Conservation (phyloP, 805 yeast genomes). For the Blastobotrys chiropterorum region DNA sequence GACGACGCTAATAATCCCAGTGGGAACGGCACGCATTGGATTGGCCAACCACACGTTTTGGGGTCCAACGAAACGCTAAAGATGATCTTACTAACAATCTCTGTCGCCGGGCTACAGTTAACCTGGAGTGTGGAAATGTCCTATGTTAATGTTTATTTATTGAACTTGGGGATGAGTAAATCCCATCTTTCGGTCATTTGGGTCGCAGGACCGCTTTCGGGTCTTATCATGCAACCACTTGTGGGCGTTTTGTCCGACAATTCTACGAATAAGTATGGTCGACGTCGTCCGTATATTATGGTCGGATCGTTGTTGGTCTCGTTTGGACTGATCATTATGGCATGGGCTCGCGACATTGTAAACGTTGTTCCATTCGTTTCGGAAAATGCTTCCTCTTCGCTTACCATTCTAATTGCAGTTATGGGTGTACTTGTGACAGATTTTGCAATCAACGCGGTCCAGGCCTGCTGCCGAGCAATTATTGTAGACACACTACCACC, state of each 20-base stretch:
- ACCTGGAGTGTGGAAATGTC: constrained; percentile 67
- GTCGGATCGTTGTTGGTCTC: constrained; percentile 47
- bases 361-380: constrained; percentile 22
- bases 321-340: constrained; percentile 39
- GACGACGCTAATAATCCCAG: not conserved
- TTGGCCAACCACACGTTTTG: not conserved
- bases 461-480: constrained; percentile 58
- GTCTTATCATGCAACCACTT: constrained; percentile 58
- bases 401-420: constrained; percentile 41
- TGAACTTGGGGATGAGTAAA: constrained; percentile 54
- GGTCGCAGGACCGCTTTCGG: constrained; percentile 67
- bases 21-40: not conserved
- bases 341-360: constrained; percentile 40
- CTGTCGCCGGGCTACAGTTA: constrained; percentile 53
- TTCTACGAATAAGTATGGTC: constrained; percentile 35
- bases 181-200: constrained; percentile 51
- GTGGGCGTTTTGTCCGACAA: constrained; percentile 53
- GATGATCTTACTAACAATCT: constrained; percentile 24
- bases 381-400: constrained; percentile 14
- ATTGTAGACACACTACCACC: constrained; percentile 57
- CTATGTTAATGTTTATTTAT: constrained; percentile 54
- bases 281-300: constrained; percentile 53
- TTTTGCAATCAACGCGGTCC: constrained; percentile 54
- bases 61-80: constrained; percentile 9
- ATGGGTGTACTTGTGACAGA: constrained; percentile 48